Base-by-base conservation (phyloP, 2,329 filamentous ascomycete species). In the Sphaceloma murrayae region DNA sequence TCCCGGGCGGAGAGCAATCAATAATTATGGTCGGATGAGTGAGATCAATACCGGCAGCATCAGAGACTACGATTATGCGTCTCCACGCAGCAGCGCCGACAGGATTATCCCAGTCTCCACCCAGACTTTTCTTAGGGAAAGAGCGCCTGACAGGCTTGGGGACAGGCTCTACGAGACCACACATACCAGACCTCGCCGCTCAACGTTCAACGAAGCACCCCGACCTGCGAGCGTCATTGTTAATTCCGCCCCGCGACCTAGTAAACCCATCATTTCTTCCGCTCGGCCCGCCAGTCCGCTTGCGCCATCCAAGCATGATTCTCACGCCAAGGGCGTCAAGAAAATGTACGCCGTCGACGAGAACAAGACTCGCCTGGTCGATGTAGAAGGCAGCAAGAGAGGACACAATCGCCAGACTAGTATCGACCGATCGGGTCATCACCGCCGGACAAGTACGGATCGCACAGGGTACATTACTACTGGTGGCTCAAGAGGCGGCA, bases 261-360 rank as follows among this genome's bases (percentile, higher is more conserved):
- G 58, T 33, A 60, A 59, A 24, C 55, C 55, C 14, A 53, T 62
- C 19, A 52, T 63, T 9, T 60, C 61, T 44, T 54, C 52, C 31
- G 54, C 48, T 7, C 56, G 61, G 26, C 65, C 67, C 0, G 56
- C 61, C 5, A 70, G 67, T 51, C 68, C 68, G 4, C 55, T 64
- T 17, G 54, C 64, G 17, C 54, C 56, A 8, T 55, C 58, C 5
- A 58, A 55, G 43, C 55, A 58, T 33, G 30, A 47, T 5, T 46
- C 29, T 19, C 46, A 46, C 26, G 54, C 56, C 27, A 58, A 61
- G 18, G 60, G 62, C 50, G 66, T 69, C 51, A 69, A 67, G 54
- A 68, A 67, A 52, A 58, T 70, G 17, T 71, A 71, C 55, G 68
- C 64, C 49, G 63, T 71, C 8, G 67, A 69, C 42, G 64, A 69